phyloP scores from a whole-genome alignment of 2,329 filamentous ascomycete species.

The Talaromyces sp. region DNA sequence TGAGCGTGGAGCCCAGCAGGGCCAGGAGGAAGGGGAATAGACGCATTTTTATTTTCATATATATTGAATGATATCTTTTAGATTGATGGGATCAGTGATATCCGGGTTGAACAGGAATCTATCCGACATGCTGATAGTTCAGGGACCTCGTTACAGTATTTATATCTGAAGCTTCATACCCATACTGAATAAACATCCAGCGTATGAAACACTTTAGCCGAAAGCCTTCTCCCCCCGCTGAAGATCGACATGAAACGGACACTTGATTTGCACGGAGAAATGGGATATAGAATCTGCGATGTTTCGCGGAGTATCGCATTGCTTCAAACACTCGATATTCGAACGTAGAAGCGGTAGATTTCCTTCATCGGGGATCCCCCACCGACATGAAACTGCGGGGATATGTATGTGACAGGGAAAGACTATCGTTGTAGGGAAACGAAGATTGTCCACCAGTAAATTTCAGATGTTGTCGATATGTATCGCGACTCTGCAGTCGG shows the following conservation, averaged over 20 bases:
- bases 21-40: neutral
- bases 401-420: neutral
- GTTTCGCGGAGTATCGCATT: conserved; percentile 7
- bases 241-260: neutral
- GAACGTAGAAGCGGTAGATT: neutral
- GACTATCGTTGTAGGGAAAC: neutral
- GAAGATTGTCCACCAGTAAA: neutral
- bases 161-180: neutral
- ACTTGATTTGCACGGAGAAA: neutral
- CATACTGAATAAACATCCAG: neutral
- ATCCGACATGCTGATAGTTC: neutral
- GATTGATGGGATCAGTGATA: neutral
- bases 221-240: neutral
- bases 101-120: neutral
- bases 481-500: neutral
- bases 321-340: neutral
- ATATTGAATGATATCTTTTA: neutral
- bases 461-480: neutral
- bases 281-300: neutral
- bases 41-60: conserved; percentile 1
- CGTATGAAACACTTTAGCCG: neutral
- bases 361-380: neutral
- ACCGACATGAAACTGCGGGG: neutral
- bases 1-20: conserved; percentile 2
- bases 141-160: neutral